Base-by-base conservation (phyloP, 2,329 filamentous ascomycete species). In the Penicillium sp. region DNA sequence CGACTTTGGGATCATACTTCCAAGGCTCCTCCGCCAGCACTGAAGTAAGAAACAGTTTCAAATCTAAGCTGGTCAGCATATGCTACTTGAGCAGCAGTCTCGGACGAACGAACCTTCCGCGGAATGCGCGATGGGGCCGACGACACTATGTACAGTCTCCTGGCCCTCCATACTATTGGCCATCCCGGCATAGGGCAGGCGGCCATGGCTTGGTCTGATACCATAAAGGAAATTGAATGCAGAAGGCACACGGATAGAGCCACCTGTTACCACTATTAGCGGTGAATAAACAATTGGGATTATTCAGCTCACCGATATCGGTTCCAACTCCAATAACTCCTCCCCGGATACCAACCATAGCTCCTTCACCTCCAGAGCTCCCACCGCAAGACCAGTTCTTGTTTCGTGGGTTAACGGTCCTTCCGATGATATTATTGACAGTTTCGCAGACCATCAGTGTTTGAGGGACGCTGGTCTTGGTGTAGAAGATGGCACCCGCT, bases 401-500 rank as follows among this genome's bases (percentile, higher is more conserved):
- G 62, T 86, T 86, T 6, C 72, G 69, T 0, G 86, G 86, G 63
- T 86, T 87, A 20, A 82, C 65, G 0, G 83, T 86, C 11, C 83
- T 76, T 8, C 85, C 86, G 59, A 84, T 83, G 2, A 81, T 75
- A 58, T 86, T 85, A 69, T 87, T 88, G 14, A 85, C 81, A 1
- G 77, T 81, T 64, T 88, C 85, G 11, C 83, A 79, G 46, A 86
- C 85, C 84, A 88, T 87, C 78, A 87, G 84, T 11, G 83, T 82
- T 1, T 82, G 85, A 0, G 81, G 79, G 4, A 82, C 75, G 56
- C 79, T 82, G 0, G 81, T 83, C 70, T 83, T 82, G 56, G 80
- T 78, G 61, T 81, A 82, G 55, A 81, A 74, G 25, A 84, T 73
- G 10, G 80, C 81, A 5, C 81, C 81, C 2, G 76, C 73, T 0